Percentiles rank a stretch among this genome's conserved stretches.
These are phyloP conservation scores for Tulasnella sp. DNA, from an alignment of 768 basidiomycete species.

Conservation along the genomic window DNA sequence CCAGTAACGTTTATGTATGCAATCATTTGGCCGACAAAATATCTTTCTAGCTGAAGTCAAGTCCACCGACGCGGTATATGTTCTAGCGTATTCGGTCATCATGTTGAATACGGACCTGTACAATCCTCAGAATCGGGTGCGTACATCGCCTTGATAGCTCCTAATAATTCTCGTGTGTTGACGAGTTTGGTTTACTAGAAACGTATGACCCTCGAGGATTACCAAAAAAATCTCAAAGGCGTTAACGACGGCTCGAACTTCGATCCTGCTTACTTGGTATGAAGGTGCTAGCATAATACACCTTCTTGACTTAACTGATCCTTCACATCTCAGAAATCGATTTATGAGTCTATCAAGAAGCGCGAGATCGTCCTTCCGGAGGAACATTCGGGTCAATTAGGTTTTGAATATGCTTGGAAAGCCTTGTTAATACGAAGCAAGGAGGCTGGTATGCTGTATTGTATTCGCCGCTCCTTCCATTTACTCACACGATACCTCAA, in stretches of 20 bases:
- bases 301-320: neutral
- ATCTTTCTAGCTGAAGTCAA: conserved; percentile 66
- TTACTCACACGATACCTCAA: neutral
- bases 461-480: neutral
- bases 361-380: conserved; percentile 96
- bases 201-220: conserved; percentile 95
- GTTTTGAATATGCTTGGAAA: conserved; percentile 99
- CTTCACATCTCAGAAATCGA: conserved; percentile 50
- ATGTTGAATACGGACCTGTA: conserved; percentile 97
- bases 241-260: conserved; percentile 85
- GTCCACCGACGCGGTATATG: conserved; percentile 86
- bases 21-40: neutral
- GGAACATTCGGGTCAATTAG: conserved; percentile 91
- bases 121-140: conserved; percentile 83
- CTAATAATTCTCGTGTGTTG: neutral
- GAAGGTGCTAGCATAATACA: conserved; percentile 22
- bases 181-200: conserved; percentile 48
- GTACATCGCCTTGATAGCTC: conserved; percentile 32
- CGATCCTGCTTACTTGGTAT: conserved; percentile 73
- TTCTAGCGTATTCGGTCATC: conserved; percentile 91
- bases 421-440: conserved; percentile 77
- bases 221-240: conserved; percentile 82
- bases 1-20: conserved; percentile 10
- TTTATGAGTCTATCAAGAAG: conserved; percentile 91
- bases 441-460: conserved; percentile 53